Conservation (phyloP, 116 monocot species). For the Posidonia oceanica region DNA sequence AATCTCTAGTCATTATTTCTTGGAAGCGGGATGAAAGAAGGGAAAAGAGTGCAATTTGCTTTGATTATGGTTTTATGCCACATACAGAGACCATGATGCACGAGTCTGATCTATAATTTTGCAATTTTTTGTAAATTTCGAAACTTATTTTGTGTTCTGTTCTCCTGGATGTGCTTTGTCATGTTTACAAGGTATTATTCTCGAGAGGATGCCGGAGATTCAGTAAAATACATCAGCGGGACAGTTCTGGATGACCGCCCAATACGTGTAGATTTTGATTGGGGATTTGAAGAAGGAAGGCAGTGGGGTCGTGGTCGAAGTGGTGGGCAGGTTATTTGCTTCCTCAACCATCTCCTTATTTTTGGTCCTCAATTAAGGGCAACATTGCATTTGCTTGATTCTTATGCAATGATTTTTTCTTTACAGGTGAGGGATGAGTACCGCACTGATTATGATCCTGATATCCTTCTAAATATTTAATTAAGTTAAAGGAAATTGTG, state of each 20-base stretch:
- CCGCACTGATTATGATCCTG: slow-evolving; percentile 99
- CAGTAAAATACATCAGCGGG: slow-evolving; percentile 98
- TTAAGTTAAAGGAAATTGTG: too few species aligned
- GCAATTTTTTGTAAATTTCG: too few species aligned
- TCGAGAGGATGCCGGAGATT: slow-evolving; percentile 81
- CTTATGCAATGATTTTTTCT: slow-evolving; percentile 2
- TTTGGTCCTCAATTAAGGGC: not conserved
- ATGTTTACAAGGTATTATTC: slow-evolving; percentile 59
- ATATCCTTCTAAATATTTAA: slow-evolving; percentile 62
- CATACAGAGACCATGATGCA: too few species aligned
- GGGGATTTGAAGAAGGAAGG: slow-evolving; percentile 98
- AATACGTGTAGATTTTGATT: slow-evolving; percentile 97
- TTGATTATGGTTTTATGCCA: too few species aligned
- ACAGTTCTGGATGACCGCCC: slow-evolving; percentile 98
- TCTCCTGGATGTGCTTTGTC: not conserved
- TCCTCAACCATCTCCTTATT: not conserved
- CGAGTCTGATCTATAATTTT: too few species aligned
- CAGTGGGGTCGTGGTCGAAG: slow-evolving; percentile 99
- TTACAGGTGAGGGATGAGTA: slow-evolving; percentile 93
- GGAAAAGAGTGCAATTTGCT: too few species aligned
- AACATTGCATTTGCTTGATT: not conserved
- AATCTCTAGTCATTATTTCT: too few species aligned
- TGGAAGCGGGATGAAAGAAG: too few species aligned
- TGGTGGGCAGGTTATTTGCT: slow-evolving; percentile 74
- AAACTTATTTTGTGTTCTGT: not conserved